Conservation (phyloP, 306 rosid genomes). For the Lithocarpus polystachyus region DNA sequence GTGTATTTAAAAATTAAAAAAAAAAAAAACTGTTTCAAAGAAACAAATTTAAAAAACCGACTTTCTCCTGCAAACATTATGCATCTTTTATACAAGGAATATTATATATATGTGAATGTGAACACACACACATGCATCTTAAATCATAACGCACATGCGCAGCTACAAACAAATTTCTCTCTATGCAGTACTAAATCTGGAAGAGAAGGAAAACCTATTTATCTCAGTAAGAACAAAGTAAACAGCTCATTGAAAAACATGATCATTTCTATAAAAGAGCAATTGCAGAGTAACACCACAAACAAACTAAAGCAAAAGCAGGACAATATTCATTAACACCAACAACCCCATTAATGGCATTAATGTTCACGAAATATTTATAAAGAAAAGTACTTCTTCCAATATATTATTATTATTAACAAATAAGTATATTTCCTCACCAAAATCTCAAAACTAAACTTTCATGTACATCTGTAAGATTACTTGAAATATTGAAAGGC, state of each 20-base stretch:
- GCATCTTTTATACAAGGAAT: too few species aligned
- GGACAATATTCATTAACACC: slow-evolving; percentile 32
- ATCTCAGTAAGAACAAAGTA: slow-evolving; percentile 10
- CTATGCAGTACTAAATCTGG: slow-evolving; percentile 19
- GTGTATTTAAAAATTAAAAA: too few species aligned
- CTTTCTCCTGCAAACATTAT: too few species aligned
- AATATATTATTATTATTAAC: slow-evolving; percentile 22
- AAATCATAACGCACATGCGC: slow-evolving; percentile 1
- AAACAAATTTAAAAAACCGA: too few species aligned
- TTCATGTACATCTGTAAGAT: slow-evolving; percentile 51
- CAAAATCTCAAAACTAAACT: slow-evolving; percentile 39
- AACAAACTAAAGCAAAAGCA: slow-evolving; percentile 30
- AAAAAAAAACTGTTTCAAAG: too few species aligned
- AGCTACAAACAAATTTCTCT: slow-evolving; percentile 1
- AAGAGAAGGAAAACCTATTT: slow-evolving; percentile 18
- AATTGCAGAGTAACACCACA: slow-evolving; percentile 17
- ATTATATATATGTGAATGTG: not conserved
- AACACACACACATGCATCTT: not conserved
- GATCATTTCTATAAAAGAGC: not conserved
- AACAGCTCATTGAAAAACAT: not conserved
- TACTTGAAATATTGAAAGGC: slow-evolving; percentile 26
- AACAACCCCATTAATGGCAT: slow-evolving; percentile 42
- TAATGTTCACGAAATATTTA: slow-evolving; percentile 16
- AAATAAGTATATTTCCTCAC: slow-evolving; percentile 34
- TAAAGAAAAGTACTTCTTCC: slow-evolving; percentile 7